A percentile compares a stretch with the other conserved stretches of the same genome.
Evolutionary conservation across 2,329 filamentous ascomycete genomes (phyloP).

Genomic region (Fusarium sp.): DNA sequence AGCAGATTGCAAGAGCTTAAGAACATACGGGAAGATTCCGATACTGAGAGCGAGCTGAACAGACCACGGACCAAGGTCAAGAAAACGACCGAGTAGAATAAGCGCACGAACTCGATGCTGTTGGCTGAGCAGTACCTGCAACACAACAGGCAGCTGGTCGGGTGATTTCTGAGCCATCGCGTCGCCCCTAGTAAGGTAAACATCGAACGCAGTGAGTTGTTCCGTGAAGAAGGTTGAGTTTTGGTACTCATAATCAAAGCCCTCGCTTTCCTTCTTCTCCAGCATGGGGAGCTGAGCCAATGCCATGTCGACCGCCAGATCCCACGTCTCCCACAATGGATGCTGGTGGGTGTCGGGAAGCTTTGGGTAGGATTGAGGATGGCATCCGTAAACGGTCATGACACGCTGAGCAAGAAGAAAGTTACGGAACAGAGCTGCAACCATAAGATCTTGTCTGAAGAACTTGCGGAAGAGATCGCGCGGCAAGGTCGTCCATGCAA

Average conservation of each 20-base stretch:
- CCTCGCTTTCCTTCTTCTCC: slow-evolving; percentile 80
- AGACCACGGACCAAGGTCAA: slow-evolving; percentile 97
- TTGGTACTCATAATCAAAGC: slow-evolving; percentile 87
- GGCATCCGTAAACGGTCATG: slow-evolving; percentile 96
- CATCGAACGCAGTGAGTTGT: slow-evolving; percentile 95
- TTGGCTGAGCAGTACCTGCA: slow-evolving; percentile 95
- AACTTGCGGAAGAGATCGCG: slow-evolving; percentile 95
- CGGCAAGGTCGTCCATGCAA: slow-evolving; percentile 95
- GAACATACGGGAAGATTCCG: slow-evolving; percentile 98
- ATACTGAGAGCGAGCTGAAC: slow-evolving; percentile 98
- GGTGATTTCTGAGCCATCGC: slow-evolving; percentile 88
- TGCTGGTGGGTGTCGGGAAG: slow-evolving; percentile 97
- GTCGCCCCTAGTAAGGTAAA: slow-evolving; percentile 86
- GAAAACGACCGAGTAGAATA: slow-evolving; percentile 90
- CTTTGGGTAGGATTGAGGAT: slow-evolving; percentile 90
- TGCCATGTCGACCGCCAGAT: slow-evolving; percentile 95
- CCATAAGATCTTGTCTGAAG: slow-evolving; percentile 97
- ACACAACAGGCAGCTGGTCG: slow-evolving; percentile 94
- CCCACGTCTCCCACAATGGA: slow-evolving; percentile 97
- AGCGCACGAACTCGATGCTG: slow-evolving; percentile 92
- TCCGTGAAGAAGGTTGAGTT: slow-evolving; percentile 98
- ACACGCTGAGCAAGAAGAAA: slow-evolving; percentile 94
- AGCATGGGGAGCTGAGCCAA: slow-evolving; percentile 88
- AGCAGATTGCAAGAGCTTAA: slow-evolving; percentile 95
- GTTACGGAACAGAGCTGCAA: slow-evolving; percentile 96